Base-by-base conservation (phyloP, 192 early-diverging fungal genomes). In the Pilaira anomala region DNA sequence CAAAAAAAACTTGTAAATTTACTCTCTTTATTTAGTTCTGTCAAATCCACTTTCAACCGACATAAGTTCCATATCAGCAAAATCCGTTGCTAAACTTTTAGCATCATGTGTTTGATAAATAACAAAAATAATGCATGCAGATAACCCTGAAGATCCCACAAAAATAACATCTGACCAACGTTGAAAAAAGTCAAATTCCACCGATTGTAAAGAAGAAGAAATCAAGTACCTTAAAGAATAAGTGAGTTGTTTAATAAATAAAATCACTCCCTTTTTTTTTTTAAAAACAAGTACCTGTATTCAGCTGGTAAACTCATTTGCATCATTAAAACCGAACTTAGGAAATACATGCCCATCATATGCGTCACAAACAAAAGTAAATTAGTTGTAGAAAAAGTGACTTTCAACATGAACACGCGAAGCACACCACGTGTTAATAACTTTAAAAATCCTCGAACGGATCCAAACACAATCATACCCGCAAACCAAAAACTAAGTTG, bases 161-260 rank as follows among this genome's bases (percentile, higher is more conserved):
- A 94, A 95, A 14, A 95, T 93, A 7, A 90, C 80, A 75, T 98
- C 96, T 60, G 93, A 95, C 96, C 94, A 96, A 50, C 87, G 87
- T 67, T 91, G 87, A 74, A 93, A 98, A 69, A 92, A 96, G 70
- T 90, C 79, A 62, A 96, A 94, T 52, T 94, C 90, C 14, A 94
- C 85, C 12, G 86, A 78, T 24, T 88, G 89, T 56, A 96, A 71
- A 0, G 92, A 85, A 11, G 85, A 85, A 1, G 89, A 89, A 44
- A 93, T 91, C 64, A 93, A 88, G 21, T 83, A 84, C 13, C 85
- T 80, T 24, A n/a, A n/a, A n/a, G n/a, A n/a, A n/a, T n/a, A n/a
- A n/a, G n/a, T n/a, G n/a, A n/a, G n/a, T n/a, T n/a, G n/a, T 19
- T 21, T 3, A 39, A 3, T 7, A 2, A 51, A 51, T 22, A 51